These are phyloP conservation scores for Magnusiomyces ingens DNA, from an alignment of 1,139 yeast genomes.

Conservation along the genomic window DNA sequence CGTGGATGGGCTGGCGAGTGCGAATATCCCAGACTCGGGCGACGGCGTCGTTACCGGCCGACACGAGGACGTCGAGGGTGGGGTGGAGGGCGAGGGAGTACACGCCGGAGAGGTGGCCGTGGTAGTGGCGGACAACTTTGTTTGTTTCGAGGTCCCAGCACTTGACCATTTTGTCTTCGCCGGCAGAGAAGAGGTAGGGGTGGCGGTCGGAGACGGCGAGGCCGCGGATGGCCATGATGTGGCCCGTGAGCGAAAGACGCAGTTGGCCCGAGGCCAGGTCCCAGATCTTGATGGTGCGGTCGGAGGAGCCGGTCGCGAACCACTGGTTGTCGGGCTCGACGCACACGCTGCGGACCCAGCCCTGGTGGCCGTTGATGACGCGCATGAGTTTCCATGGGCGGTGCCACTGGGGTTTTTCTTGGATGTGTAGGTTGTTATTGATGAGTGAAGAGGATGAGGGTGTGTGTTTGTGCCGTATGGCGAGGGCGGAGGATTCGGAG, in stretches of 20 bases:
- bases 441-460: conserved; percentile 5
- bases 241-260: conserved; percentile 79
- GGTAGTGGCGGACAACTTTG: conserved; percentile 75
- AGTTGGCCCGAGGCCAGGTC: conserved; percentile 68
- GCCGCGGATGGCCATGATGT: conserved; percentile 81
- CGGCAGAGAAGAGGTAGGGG: conserved; percentile 86
- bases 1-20: conserved; percentile 66
- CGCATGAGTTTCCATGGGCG: conserved; percentile 66
- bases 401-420: conserved; percentile 42
- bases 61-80: conserved; percentile 72
- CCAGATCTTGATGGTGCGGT: conserved; percentile 87
- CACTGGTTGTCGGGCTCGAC: conserved; percentile 85
- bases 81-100: conserved; percentile 83
- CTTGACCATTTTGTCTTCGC: conserved; percentile 90
- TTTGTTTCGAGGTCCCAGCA: conserved; percentile 96
- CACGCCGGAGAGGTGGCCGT: conserved; percentile 91
- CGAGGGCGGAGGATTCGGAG: conserved; percentile 18
- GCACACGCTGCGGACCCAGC: conserved; percentile 80
- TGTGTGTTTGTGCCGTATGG: conserved; percentile 10
- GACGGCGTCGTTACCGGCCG: conserved; percentile 86
- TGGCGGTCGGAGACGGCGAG: conserved; percentile 63
- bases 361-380: conserved; percentile 83
- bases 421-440: conserved; percentile 16
- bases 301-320: conserved; percentile 90
- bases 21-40: conserved; percentile 93